Evolutionary conservation across 495 filamentous ascomycete genomes (phyloP), one percentile per base, ranked within the genome.

Genomic region (Tricharina praecox): DNA sequence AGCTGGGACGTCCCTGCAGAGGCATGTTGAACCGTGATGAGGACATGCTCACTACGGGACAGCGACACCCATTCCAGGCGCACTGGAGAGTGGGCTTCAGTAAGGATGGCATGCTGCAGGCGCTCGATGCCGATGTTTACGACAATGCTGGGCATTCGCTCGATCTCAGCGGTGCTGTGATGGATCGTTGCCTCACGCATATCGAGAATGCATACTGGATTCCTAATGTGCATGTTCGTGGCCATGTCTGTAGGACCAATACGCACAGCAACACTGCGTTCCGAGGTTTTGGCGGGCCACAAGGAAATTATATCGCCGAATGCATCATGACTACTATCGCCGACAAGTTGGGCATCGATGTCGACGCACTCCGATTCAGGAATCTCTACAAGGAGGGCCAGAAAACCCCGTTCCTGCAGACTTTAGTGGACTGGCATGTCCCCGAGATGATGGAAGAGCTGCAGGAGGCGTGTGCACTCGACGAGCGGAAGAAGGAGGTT

Each of bases 211-310:
- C 52, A 18, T 67, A 67, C 41, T 63, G 64, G 49, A 63, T 62
- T 13, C 65, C 65, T 8, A 47, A 67, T 50, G 60, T 66, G 4
- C 49, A 59, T 40, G 49, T 67, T 24, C 60, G 64, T 1, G 64
- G 62, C 2, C 60, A 66, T 45, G 56, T 64, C 10, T 67, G 65
- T 48, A 64, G 58, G 52, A 67, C 65, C 3, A 65, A 67, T 15
- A 66, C 53, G 3, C 65, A 67, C 49, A 66, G 64, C 38, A 67
- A 67, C 36, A 67, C 65, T 3, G 65, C 65, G 3, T 67, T 64
- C 50, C 47, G 65, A 45, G 65, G 65, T 2, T 67, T 67, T 48
- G 64, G 65, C 10, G 65, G 60, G 1, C 65, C 65, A 0, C 65
- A 67, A 44, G 64, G 60, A 7, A 65, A 66, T 59, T 67, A 56